A percentile compares a stretch with the other conserved stretches of the same genome.
These are phyloP conservation scores for Entomortierella lignicola DNA, from an alignment of 192 early-diverging fungal species.

Conservation along the genomic window DNA sequence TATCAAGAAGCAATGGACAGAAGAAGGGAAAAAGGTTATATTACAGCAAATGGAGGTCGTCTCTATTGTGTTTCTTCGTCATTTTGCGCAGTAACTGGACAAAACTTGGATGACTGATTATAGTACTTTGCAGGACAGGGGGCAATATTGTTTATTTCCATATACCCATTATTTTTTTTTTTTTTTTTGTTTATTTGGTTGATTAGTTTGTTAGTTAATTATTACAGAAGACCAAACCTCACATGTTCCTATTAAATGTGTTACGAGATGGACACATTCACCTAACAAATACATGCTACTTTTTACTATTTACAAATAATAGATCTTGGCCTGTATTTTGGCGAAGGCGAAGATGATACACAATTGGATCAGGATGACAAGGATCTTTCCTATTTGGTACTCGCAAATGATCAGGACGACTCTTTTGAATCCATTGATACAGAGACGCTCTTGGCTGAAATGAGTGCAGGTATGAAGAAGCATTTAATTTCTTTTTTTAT, in stretches of 20 bases:
- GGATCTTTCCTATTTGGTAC: constrained; percentile 22
- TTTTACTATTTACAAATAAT: background rate
- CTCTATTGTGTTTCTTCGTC: background rate
- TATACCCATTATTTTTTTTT: too few species aligned
- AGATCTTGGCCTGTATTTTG: constrained; percentile 53
- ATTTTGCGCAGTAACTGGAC: background rate
- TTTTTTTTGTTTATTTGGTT: too few species aligned
- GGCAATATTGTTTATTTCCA: background rate
- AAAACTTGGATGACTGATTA: constrained; percentile 30
- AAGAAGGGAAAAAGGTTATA: too few species aligned
- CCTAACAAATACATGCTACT: too few species aligned
- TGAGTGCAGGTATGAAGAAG: constrained; percentile 23
- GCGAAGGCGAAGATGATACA: constrained; percentile 38
- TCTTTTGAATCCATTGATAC: constrained; percentile 30
- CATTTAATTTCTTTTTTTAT: background rate
- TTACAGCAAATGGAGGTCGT: background rate
- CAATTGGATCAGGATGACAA: constrained; percentile 46
- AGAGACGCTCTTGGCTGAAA: constrained; percentile 28
- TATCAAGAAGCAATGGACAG: too few species aligned
- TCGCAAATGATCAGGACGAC: constrained; percentile 36
- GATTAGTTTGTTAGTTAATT: too few species aligned
- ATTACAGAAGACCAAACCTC: too few species aligned
- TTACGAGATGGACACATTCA: background rate
- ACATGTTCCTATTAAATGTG: too few species aligned
- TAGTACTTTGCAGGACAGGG: constrained; percentile 25